These are phyloP conservation scores for Ceratocystis papillata DNA, from an alignment of 2,329 filamentous ascomycete genomes.

Conservation along the genomic window DNA sequence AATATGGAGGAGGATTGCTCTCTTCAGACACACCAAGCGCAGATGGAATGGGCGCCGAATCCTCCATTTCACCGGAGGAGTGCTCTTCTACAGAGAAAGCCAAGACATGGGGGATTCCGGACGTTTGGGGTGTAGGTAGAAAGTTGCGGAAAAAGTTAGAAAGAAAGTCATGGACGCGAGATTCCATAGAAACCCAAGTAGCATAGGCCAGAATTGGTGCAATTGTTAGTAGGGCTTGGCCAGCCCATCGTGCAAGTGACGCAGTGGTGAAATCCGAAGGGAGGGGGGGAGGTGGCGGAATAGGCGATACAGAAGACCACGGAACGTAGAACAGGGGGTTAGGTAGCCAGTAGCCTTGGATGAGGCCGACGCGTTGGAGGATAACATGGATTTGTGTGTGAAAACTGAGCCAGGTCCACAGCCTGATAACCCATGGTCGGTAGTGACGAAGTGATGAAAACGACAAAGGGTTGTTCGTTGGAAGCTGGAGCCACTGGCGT, in stretches of 20 bases:
- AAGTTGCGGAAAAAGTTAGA: not conserved
- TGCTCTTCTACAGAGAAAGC: not conserved
- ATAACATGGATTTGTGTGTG: constrained; percentile 45
- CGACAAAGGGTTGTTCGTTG: constrained; percentile 9
- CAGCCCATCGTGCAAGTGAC: constrained; percentile 38
- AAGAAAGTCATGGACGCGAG: not conserved
- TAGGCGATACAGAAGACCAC: constrained; percentile 42
- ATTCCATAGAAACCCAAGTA: constrained; percentile 33
- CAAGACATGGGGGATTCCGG: not conserved
- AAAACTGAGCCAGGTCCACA: constrained; percentile 22
- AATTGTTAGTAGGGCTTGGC: constrained; percentile 35
- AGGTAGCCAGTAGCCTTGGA: constrained; percentile 37
- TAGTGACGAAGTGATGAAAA: constrained; percentile 1
- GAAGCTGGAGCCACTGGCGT: constrained; percentile 17
- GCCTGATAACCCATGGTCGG: constrained; percentile 17
- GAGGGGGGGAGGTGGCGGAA: constrained; percentile 38
- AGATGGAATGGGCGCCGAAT: not conserved
- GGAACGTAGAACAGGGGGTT: constrained; percentile 43
- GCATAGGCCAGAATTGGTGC: constrained; percentile 41
- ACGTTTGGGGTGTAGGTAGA: constrained; percentile 13
- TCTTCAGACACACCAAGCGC: not conserved
- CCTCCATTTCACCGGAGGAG: not conserved
- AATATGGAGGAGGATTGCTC: not conserved
- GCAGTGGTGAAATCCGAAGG: constrained; percentile 33
- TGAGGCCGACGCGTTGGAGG: constrained; percentile 42